phyloP scores from a whole-genome alignment of 2,329 filamentous ascomycete genomes.

The Colletotrichum somersetense region DNA sequence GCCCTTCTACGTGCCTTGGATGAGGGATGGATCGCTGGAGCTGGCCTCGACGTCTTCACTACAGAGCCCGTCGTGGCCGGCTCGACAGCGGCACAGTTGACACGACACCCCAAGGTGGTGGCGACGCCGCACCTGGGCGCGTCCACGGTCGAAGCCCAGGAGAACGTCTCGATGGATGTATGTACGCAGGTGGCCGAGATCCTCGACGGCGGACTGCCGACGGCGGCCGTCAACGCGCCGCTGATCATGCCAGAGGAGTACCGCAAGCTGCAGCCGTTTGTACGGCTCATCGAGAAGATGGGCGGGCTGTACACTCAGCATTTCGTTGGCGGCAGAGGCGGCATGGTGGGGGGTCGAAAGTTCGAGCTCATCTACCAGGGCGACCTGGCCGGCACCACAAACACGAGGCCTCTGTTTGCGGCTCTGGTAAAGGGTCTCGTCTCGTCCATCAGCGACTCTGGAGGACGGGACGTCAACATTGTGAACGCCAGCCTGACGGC shows the following conservation, averaged over 20 bases:
- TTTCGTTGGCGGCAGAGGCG: constrained; percentile 62
- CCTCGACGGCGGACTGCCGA: constrained; percentile 78
- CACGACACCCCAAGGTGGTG: constrained; percentile 78
- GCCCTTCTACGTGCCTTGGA: constrained; percentile 79
- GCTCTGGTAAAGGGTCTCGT: constrained; percentile 83
- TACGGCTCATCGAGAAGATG: constrained; percentile 82
- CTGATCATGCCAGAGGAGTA: constrained; percentile 86
- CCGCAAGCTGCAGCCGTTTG: constrained; percentile 81
- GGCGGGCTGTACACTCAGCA: constrained; percentile 84
- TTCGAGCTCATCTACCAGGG: constrained; percentile 86
- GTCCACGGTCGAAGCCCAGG: constrained; percentile 84
- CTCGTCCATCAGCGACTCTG: constrained; percentile 74
- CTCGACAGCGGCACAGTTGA: constrained; percentile 72
- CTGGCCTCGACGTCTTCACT: constrained; percentile 85
- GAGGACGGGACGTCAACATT: constrained; percentile 81
- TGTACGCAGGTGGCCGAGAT: constrained; percentile 84
- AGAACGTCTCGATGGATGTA: constrained; percentile 86
- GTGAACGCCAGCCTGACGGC: constrained; percentile 84
- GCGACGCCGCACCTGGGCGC: constrained; percentile 85
- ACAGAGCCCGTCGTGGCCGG: constrained; percentile 72
- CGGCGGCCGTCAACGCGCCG: constrained; percentile 83
- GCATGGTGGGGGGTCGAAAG: constrained; percentile 69
- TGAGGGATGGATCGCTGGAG: constrained; percentile 78
- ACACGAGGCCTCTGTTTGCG: constrained; percentile 83
- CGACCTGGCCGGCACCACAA: constrained; percentile 76